A percentile compares a stretch with the other conserved stretches of the same genome.
Evolutionary conservation across 257 asterid species (phyloP).

Genomic region (Solanum bulbocastanum): DNA sequence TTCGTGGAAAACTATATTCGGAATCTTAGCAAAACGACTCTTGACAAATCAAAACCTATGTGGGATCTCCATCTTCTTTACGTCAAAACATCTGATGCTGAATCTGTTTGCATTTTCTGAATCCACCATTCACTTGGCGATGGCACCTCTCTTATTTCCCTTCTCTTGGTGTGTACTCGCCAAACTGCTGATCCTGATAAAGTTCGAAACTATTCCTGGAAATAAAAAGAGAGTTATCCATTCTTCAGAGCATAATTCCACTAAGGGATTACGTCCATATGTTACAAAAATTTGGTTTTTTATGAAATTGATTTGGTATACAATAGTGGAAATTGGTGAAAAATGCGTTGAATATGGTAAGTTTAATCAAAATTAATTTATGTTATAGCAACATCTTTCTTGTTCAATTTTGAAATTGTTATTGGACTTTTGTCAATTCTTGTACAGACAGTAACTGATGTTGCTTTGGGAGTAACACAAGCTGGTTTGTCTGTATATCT

Average conservation of each 20-base stretch:
- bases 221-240: not conserved
- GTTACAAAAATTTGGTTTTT: not conserved
- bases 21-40: constrained; percentile 15
- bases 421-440: not conserved
- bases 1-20: constrained; percentile 18
- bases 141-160: constrained; percentile 19
- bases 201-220: not conserved
- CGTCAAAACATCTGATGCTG: constrained; percentile 4
- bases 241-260: not conserved
- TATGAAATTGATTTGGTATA: constrained; percentile 4
- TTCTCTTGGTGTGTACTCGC: constrained; percentile 18
- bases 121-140: constrained; percentile 33
- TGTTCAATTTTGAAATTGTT: not conserved
- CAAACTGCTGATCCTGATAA: not conserved
- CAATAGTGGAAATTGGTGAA: constrained; percentile 14
- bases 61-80: constrained; percentile 31
- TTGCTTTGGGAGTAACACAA: constrained; percentile 26
- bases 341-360: constrained; percentile 7
- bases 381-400: not conserved
- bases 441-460: constrained; percentile 24
- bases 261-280: not conserved
- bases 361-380: not conserved
- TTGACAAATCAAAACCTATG: constrained; percentile 20
- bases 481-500: constrained; percentile 27
- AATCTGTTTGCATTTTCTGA: constrained; percentile 5